Evolutionary conservation across 495 filamentous ascomycete genomes (phyloP).

Genomic region (Chaetomidium leptoderma): DNA sequence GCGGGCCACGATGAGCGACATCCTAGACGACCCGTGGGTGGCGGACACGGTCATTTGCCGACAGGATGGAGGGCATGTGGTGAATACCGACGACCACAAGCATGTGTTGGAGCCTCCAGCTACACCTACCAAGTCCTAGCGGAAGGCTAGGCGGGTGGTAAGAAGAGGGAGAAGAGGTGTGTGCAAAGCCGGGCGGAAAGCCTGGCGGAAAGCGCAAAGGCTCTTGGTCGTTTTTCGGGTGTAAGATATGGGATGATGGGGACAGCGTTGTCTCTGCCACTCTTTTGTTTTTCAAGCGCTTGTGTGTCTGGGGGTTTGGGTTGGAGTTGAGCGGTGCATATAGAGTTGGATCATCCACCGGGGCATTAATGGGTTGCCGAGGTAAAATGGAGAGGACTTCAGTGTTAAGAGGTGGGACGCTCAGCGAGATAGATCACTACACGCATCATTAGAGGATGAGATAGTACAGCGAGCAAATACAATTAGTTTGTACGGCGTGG

Average conservation of each 20-base stretch:
- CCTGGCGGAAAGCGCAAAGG: background rate
- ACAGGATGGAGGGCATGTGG: constrained; percentile 43
- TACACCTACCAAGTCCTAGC: constrained; percentile 21
- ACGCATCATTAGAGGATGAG: background rate
- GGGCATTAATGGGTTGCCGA: background rate
- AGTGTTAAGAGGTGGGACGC: background rate
- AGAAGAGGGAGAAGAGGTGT: background rate
- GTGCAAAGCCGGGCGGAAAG: no score
- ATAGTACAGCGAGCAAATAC: background rate
- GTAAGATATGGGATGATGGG: constrained; percentile 2
- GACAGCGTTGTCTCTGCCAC: background rate
- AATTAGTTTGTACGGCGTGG: background rate
- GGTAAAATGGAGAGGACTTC: background rate
- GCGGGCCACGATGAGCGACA: constrained; percentile 77
- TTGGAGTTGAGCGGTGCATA: constrained; percentile 5
- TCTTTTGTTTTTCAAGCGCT: background rate
- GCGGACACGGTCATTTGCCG: constrained; percentile 58
- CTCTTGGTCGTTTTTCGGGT: background rate
- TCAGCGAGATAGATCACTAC: background rate
- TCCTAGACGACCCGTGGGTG: constrained; percentile 88
- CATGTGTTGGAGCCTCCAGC: constrained; percentile 53
- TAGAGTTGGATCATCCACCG: constrained; percentile 3
- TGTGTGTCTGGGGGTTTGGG: background rate
- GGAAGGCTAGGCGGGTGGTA: background rate
- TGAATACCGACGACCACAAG: constrained; percentile 48